Conservation (phyloP, 192 early-diverging fungal genomes). For the Martensiomyces pterosporus region DNA sequence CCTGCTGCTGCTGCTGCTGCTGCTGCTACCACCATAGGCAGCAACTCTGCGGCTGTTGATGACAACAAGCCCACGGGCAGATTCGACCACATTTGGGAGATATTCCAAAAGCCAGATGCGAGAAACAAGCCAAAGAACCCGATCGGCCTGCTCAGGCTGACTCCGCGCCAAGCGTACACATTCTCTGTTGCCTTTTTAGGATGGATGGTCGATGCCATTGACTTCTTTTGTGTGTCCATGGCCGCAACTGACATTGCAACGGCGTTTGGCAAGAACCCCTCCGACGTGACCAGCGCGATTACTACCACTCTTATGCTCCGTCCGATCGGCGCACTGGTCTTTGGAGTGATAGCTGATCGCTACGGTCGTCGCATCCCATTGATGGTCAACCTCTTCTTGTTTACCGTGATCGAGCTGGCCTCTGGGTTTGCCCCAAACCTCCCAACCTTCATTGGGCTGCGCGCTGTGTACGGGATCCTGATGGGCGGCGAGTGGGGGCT, state of each 20-base stretch:
- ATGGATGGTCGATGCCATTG: constrained; percentile 71
- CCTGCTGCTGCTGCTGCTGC: too few species aligned
- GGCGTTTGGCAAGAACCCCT: constrained; percentile 53
- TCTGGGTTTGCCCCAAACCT: constrained; percentile 64
- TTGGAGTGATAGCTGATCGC: constrained; percentile 64
- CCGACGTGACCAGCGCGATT: constrained; percentile 59
- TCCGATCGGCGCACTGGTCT: constrained; percentile 67
- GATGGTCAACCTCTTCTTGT: constrained; percentile 62
- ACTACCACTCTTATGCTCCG: constrained; percentile 67
- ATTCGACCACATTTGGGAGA: constrained; percentile 18
- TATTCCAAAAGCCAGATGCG: constrained; percentile 30
- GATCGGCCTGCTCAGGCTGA: constrained; percentile 26
- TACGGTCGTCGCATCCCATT: constrained; percentile 67
- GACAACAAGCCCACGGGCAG: background rate
- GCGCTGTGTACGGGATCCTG: constrained; percentile 55
- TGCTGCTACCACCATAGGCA: too few species aligned
- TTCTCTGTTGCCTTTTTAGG: constrained; percentile 58
- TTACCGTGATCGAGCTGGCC: constrained; percentile 57
- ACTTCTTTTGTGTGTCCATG: constrained; percentile 64
- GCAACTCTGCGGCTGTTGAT: too few species aligned
- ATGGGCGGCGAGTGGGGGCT: constrained; percentile 78
- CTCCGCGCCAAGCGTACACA: constrained; percentile 37
- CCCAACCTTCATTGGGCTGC: constrained; percentile 57
- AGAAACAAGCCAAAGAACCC: constrained; percentile 31
- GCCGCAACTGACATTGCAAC: constrained; percentile 54